These are phyloP conservation scores for Paramicrosporidium saccamoebae DNA, from an alignment of 371 early-diverging fungal species.

Conservation along the genomic window DNA sequence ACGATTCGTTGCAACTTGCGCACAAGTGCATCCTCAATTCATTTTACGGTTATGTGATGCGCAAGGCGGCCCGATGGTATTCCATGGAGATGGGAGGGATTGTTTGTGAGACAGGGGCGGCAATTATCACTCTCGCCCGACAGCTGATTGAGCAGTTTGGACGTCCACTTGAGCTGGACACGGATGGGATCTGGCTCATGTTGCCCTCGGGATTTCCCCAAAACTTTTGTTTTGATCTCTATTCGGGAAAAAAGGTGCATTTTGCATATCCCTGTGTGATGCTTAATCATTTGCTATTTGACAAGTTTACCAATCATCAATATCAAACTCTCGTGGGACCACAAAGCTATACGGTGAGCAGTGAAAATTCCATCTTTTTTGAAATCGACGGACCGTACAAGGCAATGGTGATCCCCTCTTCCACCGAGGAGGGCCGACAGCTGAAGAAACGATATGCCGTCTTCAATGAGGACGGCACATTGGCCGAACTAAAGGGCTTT, in stretches of 20 bases:
- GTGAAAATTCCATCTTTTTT: slow-evolving; percentile 92
- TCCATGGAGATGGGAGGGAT: slow-evolving; percentile 99
- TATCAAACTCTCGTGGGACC: slow-evolving; percentile 42
- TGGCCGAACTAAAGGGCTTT: slow-evolving; percentile 98
- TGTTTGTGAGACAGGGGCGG: slow-evolving; percentile 85
- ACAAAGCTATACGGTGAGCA: slow-evolving; percentile 22
- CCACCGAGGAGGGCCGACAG: slow-evolving; percentile 81
- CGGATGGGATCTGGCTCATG: slow-evolving; percentile 99
- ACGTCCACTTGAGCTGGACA: slow-evolving; percentile 88
- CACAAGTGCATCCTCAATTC: slow-evolving; percentile 97
- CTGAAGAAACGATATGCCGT: slow-evolving; percentile 97
- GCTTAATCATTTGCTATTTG: slow-evolving; percentile 91
- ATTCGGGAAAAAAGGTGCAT: slow-evolving; percentile 28
- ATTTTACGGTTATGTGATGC: slow-evolving; percentile 99
- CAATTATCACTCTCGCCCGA: slow-evolving; percentile 88
- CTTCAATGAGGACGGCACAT: slow-evolving; percentile 71
- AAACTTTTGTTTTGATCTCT: slow-evolving; percentile 43
- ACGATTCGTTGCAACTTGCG: slow-evolving; percentile 90
- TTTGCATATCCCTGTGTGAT: slow-evolving; percentile 88
- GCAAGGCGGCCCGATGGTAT: slow-evolving; percentile 97
- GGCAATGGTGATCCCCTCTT: slow-evolving; percentile 94
- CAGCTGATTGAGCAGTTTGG: slow-evolving; percentile 77
- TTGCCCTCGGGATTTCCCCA: slow-evolving; percentile 79
- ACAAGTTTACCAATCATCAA: slow-evolving; percentile 89
- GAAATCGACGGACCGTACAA: slow-evolving; percentile 99